A percentile compares a stretch with the other conserved stretches of the same genome.
These are phyloP conservation scores for Solanum verrucosum DNA, from an alignment of 257 asterid species.

Conservation along the genomic window DNA sequence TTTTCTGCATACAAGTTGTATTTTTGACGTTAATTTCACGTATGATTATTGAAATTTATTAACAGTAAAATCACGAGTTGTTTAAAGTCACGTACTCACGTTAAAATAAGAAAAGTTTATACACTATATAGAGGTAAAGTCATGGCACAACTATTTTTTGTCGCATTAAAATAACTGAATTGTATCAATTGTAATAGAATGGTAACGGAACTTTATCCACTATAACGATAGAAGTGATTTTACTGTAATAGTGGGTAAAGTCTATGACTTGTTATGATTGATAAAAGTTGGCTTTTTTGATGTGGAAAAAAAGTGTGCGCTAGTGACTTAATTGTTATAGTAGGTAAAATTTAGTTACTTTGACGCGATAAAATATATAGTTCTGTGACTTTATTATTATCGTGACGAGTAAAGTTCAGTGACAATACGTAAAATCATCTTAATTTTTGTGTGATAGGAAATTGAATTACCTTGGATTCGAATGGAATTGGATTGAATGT, in stretches of 20 bases:
- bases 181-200: neutral
- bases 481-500: conserved; percentile 13
- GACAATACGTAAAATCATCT: neutral
- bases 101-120: neutral
- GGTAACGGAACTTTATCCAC: neutral
- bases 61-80: neutral
- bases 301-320: neutral
- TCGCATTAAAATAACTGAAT: neutral
- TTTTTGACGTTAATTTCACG: neutral
- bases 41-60: neutral
- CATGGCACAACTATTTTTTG: neutral
- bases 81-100: neutral
- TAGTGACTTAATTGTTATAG: neutral
- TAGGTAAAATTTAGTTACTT: neutral
- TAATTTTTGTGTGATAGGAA: neutral
- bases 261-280: too few species aligned
- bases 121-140: neutral
- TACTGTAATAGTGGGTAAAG: too few species aligned
- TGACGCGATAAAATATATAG: too few species aligned
- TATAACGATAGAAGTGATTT: neutral
- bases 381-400: neutral
- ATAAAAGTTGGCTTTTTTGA: neutral
- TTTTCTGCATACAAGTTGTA: conserved; percentile 20
- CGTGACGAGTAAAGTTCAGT: neutral
- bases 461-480: conserved; percentile 19